Evolutionary conservation across 2,329 filamentous ascomycete genomes (phyloP).

Genomic region (Monilinia vaccinii-corymbosi): DNA sequence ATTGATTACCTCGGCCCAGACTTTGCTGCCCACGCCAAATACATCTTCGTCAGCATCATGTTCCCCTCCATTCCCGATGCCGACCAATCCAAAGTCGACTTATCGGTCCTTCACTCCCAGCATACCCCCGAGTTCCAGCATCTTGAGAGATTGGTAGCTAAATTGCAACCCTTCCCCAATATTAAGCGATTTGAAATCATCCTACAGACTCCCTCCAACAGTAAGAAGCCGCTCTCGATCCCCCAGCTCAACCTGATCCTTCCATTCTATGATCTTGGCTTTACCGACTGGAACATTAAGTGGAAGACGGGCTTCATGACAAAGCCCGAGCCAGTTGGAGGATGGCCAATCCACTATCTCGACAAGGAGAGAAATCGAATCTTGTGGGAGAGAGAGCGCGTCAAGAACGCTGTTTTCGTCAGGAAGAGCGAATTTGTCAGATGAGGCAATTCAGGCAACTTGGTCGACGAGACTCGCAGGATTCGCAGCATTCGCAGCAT

Average conservation of each 20-base stretch:
- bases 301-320: slow-evolving; percentile 16
- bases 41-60: slow-evolving; percentile 15
- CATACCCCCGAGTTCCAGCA: background rate
- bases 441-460: background rate
- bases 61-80: slow-evolving; percentile 6
- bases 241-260: slow-evolving; percentile 18
- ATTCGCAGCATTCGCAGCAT: background rate
- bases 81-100: background rate
- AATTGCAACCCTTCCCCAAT: background rate
- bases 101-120: background rate
- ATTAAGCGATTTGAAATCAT: slow-evolving; percentile 2
- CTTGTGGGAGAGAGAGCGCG: slow-evolving; percentile 2
- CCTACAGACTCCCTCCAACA: background rate
- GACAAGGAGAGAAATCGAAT: slow-evolving; percentile 6
- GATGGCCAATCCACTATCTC: slow-evolving; percentile 7
- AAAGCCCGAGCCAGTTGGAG: slow-evolving; percentile 6
- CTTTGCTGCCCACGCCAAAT: slow-evolving; percentile 9
- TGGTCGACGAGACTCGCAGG: background rate
- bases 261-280: slow-evolving; percentile 23
- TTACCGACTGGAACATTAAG: slow-evolving; percentile 18
- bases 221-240: slow-evolving; percentile 8
- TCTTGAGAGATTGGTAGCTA: slow-evolving; percentile 4
- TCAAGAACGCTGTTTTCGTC: background rate
- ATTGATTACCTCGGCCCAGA: slow-evolving; percentile 15
- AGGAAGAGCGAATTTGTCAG: background rate